These are phyloP conservation scores for Pachyrhizus erosus DNA, from an alignment of 306 rosid genomes.

Conservation along the genomic window DNA sequence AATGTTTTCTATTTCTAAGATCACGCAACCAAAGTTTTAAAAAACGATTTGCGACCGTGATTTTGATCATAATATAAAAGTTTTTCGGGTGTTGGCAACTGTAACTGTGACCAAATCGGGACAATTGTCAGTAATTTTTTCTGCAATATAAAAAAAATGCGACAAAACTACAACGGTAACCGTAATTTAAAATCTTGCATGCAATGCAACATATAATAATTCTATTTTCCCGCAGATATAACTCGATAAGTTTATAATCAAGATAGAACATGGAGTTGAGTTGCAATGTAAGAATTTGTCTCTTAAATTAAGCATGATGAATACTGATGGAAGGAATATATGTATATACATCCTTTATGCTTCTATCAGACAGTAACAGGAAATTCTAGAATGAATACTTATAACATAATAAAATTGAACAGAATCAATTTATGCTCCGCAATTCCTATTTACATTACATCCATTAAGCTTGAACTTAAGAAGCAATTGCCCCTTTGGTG, in stretches of 20 bases:
- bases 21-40: too few species aligned
- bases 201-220: background rate
- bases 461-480: slow-evolving; percentile 50
- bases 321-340: background rate
- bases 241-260: background rate
- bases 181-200: too few species aligned
- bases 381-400: background rate
- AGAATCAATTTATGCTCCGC: background rate
- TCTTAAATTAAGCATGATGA: background rate
- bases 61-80: too few species aligned
- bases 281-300: background rate
- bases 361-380: background rate
- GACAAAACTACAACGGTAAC: too few species aligned
- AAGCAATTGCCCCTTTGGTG: slow-evolving; percentile 21
- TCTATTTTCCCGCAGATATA: background rate
- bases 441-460: slow-evolving; percentile 33
- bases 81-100: too few species aligned
- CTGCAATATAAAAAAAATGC: too few species aligned
- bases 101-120: too few species aligned
- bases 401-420: background rate
- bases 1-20: background rate
- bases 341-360: background rate
- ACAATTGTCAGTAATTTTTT: too few species aligned
- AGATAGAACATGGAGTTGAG: background rate
- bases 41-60: too few species aligned